These are phyloP conservation scores for Maudiozyma saulgeensis DNA, from an alignment of 805 yeast species.

Conservation along the genomic window DNA sequence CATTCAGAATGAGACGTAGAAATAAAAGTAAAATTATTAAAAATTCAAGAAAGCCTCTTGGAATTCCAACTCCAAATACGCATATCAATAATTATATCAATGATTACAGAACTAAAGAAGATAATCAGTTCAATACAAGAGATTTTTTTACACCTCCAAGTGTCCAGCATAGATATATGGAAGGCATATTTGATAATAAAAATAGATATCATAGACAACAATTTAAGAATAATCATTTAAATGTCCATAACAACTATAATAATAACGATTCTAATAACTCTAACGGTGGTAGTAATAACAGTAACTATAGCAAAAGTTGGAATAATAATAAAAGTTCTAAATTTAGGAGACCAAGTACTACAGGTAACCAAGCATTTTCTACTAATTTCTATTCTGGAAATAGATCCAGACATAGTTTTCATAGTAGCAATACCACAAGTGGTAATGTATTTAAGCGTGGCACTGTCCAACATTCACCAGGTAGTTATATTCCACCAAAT, in stretches of 20 bases:
- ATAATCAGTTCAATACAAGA: constrained; percentile 43
- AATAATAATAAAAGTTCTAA: constrained; percentile 5
- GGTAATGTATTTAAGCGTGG: constrained; percentile 6
- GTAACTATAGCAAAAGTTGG: constrained; percentile 4
- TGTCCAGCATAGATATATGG: constrained; percentile 61
- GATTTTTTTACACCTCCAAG: constrained; percentile 76
- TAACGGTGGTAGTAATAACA: neutral
- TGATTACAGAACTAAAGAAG: constrained; percentile 21
- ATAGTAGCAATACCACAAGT: constrained; percentile 2
- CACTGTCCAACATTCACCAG: constrained; percentile 28
- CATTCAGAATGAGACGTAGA: constrained; percentile 20
- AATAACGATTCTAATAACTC: constrained; percentile 1
- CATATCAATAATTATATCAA: constrained; percentile 34
- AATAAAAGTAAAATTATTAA: constrained; percentile 21
- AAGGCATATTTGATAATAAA: constrained; percentile 39
- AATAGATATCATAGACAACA: constrained; percentile 14
- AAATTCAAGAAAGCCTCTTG: constrained; percentile 48
- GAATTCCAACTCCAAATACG: constrained; percentile 50
- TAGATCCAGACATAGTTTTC: constrained; percentile 6
- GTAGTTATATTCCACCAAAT: constrained; percentile 68
- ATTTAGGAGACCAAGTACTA: constrained; percentile 18
- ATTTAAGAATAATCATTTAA: constrained; percentile 11
- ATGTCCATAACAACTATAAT: constrained; percentile 3
- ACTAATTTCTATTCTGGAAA: constrained; percentile 3
- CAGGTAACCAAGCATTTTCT: constrained; percentile 11